phyloP scores from a whole-genome alignment of 495 filamentous ascomycete species.

The Hyaloscypha variabilis region DNA sequence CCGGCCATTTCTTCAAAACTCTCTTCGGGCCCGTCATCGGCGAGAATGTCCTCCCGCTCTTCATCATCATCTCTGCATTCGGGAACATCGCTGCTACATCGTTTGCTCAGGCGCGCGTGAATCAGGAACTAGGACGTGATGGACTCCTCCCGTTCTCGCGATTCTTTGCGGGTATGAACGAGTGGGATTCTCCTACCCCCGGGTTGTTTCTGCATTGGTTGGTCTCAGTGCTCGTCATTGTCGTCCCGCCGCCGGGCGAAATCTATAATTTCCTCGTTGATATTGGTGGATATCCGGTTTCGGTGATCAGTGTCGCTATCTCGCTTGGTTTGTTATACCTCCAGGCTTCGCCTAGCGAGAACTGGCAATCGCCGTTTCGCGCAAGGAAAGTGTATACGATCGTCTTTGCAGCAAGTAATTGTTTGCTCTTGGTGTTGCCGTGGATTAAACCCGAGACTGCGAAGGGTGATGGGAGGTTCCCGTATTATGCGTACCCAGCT shows the following conservation, averaged over 20 bases:
- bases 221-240: slow-evolving; percentile 49
- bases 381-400: slow-evolving; percentile 36
- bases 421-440: slow-evolving; percentile 42
- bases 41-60: slow-evolving; percentile 52
- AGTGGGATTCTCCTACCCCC: slow-evolving; percentile 32
- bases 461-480: slow-evolving; percentile 36
- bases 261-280: slow-evolving; percentile 53
- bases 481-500: slow-evolving; percentile 47
- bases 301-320: slow-evolving; percentile 55
- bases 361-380: slow-evolving; percentile 45
- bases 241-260: slow-evolving; percentile 48
- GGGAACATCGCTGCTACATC: slow-evolving; percentile 56
- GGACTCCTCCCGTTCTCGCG: slow-evolving; percentile 64
- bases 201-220: slow-evolving; percentile 53
- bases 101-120: slow-evolving; percentile 61
- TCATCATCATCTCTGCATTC: slow-evolving; percentile 63
- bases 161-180: slow-evolving; percentile 43
- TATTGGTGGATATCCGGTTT: slow-evolving; percentile 54
- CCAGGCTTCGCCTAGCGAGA: slow-evolving; percentile 40
- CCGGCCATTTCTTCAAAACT: slow-evolving; percentile 51
- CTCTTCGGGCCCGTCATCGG: slow-evolving; percentile 42
- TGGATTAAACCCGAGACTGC: slow-evolving; percentile 44
- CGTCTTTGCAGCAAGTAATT: slow-evolving; percentile 41
- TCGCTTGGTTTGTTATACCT: slow-evolving; percentile 53
- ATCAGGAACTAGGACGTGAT: slow-evolving; percentile 69